Base-by-base conservation (phyloP, 306 rosid genomes). In the Dalbergia cultrata region DNA sequence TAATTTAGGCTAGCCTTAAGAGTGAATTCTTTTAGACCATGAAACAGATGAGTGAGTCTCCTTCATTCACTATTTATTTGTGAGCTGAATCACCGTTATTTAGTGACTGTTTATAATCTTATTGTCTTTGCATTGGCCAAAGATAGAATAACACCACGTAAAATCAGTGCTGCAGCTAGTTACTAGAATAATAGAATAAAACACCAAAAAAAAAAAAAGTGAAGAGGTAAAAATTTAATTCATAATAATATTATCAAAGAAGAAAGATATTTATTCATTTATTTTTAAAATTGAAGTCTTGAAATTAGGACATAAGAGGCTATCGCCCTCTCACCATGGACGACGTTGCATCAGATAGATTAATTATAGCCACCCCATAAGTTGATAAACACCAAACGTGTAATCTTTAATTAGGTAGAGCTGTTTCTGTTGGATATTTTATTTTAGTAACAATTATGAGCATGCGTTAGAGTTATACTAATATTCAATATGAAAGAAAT, bases 1-100 rank as follows among this genome's bases (percentile, higher is more conserved):
- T 19, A 85, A 85, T 76, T 76, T 68, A 83, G 91, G 91, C 8
- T 68, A 31, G 81, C 92, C 94, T 70, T 78, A 22, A 67, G 67
- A 39, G 22, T 67, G 82, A 77, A 80, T 71, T 70, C 52, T 69
- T 47, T 58, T 68, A 33, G 64, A 49, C 65, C 81, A 79, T 59
- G 73, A 66, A 54, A 67, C 1, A 50, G 76, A 65, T 63, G 90
- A 85, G 88, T 33, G 12, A 52, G 89, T 74, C 88, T 80, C 83
- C 62, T 81, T 21, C 84, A 22, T 82, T 75, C 78, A 56, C 62
- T 37, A 60, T 9, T 54, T 64, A 58, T 67, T 21, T 59, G 31
- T 43, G 50, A 35, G 49, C 50, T 18, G 45, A 79, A 35, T 67
- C 70, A 68, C 49, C 26, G 57, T 69, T 79, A 63, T 59, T 65